Percentiles rank a stretch among this genome's conserved stretches.
Conservation (phyloP, 2,329 filamentous ascomycete genomes). For the Cercospora nicotianae region DNA sequence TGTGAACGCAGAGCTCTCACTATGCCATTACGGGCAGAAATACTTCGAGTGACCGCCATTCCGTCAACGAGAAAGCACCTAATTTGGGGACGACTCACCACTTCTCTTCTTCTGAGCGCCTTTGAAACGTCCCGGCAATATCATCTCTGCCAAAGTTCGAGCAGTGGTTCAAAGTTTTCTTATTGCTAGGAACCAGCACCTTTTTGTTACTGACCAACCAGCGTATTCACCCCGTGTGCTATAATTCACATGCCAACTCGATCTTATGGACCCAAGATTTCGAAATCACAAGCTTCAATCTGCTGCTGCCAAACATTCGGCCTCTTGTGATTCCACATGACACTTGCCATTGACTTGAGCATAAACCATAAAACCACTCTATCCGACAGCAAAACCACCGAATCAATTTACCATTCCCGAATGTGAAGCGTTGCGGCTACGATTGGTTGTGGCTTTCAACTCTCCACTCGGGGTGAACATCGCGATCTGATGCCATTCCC, state of each 20-base stretch:
- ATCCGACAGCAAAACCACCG: neutral
- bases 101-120: neutral
- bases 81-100: neutral
- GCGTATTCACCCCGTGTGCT: fast-evolving
- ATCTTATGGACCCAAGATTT: neutral
- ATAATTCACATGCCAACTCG: neutral
- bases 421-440: neutral
- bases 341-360: neutral
- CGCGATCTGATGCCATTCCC: neutral
- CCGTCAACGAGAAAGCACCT: neutral
- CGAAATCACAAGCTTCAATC: neutral
- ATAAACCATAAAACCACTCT: neutral
- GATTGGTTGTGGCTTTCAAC: neutral
- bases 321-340: neutral
- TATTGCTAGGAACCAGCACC: neutral
- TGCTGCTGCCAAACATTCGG: neutral
- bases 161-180: neutral
- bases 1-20: neutral
- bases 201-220: neutral
- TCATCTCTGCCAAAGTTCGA: neutral
- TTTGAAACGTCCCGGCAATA: neutral
- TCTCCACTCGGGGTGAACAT: neutral
- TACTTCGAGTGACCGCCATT: neutral
- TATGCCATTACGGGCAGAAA: neutral
- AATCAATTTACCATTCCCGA: neutral